Base-by-base conservation (phyloP, 495 filamentous ascomycete species). In the Neurospora intermedia region DNA sequence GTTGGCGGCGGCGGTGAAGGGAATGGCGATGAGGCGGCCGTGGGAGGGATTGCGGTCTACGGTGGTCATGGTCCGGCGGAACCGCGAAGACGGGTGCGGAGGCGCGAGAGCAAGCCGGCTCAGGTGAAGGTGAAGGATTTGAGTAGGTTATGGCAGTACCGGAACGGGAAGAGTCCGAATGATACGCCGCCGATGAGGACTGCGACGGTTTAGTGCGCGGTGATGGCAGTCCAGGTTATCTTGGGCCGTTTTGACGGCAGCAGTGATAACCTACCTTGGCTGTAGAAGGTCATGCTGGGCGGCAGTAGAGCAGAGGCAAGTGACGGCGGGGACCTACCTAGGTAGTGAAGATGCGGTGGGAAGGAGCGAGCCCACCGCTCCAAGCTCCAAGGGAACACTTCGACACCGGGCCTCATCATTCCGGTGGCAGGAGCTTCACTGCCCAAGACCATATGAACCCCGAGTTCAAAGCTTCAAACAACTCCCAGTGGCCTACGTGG, bases 61-160 rank as follows among this genome's bases (percentile, higher is more conserved):
- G 73, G 78, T 10, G 77, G 70, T 10, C 45, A 45, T 11, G 77
- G 78, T 72, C 79, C 77, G 6, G 74, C 73, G 4, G 48, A 73
- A 48, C 59, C 27, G n/a, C 71, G 72, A 70, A 75, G 74, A 0
- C 35, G 74, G 72, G 59, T 46, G 4, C 66, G 73, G 59, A 62
- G 66, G 41, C 16, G 69, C 59, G 71, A 62, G 69, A 73, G 45
- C 35, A 62, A 72, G 73, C 69, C 76, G 77, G 74, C 81, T 72
- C 77, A 72, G 70, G 78, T 81, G 8, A 88, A 83, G 70, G 89
- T 94, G 3, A 92, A 87, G 79, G 88, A 93, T 75, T 80, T 93
- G 72, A 93, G 91, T 80, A 85, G 91, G 69, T 77, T 94, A 43
- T 94, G 92, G 92, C 78, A 84, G 79, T 94, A 94, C 78, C 83